Evolutionary conservation across 768 basidiomycete genomes (phyloP), one percentile per base, ranked within the genome.

Genomic region (Suillus bovinus): DNA sequence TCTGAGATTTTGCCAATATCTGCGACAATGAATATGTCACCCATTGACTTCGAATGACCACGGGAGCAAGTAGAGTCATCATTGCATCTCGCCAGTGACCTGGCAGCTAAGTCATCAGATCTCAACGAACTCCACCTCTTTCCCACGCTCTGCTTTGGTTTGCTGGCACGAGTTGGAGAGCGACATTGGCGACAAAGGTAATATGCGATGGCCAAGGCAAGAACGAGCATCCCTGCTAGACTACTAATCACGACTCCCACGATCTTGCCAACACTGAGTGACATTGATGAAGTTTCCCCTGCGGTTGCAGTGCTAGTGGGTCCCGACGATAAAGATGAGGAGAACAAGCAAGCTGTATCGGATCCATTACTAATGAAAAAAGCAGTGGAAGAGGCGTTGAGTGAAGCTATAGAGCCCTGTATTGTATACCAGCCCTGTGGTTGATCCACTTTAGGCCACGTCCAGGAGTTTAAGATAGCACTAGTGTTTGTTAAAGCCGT

Each of bases 181-280:
- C 31, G 22, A 46, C 60, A 63, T 52, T 61, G 68, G 34, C 65
- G 68, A 57, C 62, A 63, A 55, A 71, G 46, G 63, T 67, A 73
- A 39, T 79, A 64, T 39, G 71, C 76, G 39, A 78, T 61, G 63
- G 77, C 74, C 60, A 78, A 58, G 8, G 74, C 68, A 17, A 76
- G 67, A 24, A 81, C 64, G 5, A 64, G 65, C 36, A 84, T 59
- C 16, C 72, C 80, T 3, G 79, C 67, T 2, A 76, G 22, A 2
- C 77, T 82, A 5, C 83, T 86, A 4, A 87, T 64, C 22, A 82
- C 78, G 29, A 81, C 81, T 2, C 86, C 88, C 6, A 78, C 80
- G 31, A 89, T 82, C 9, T 78, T 76, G 0, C 79, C 81, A 1
- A 72, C 68, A 5, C 68, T 63, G 17, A 76, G 64, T 20, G 75